phyloP scores from a whole-genome alignment of 2,329 filamentous ascomycete species.

The Penicillium sp. region DNA sequence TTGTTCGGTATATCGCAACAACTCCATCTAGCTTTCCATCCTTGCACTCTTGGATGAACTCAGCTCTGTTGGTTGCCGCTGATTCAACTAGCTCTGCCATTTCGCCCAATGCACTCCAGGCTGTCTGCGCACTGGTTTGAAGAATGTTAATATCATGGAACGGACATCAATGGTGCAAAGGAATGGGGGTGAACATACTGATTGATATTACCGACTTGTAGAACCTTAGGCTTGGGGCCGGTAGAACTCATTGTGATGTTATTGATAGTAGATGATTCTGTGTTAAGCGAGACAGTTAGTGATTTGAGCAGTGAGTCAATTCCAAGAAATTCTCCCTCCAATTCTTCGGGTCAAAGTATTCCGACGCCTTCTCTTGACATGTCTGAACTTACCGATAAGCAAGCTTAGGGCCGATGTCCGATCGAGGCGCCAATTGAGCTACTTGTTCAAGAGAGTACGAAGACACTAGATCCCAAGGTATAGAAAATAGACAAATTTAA shows the following conservation, averaged over 20 bases:
- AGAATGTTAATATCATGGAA: background rate
- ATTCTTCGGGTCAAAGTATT: background rate
- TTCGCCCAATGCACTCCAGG: slow-evolving; percentile 60
- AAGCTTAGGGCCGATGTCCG: slow-evolving; percentile 1
- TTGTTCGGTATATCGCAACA: slow-evolving; percentile 67
- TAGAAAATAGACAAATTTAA: background rate
- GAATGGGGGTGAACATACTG: slow-evolving; percentile 50
- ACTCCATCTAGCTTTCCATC: slow-evolving; percentile 65
- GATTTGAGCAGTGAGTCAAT: background rate
- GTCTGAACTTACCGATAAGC: slow-evolving; percentile 13
- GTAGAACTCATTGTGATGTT: slow-evolving; percentile 20
- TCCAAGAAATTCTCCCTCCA: background rate
- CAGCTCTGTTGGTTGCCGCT: slow-evolving; percentile 57
- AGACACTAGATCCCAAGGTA: background rate
- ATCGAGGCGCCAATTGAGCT: background rate
- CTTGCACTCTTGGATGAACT: slow-evolving; percentile 67
- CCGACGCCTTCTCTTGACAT: slow-evolving; percentile 9
- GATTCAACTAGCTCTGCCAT: slow-evolving; percentile 66
- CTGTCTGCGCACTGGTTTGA: slow-evolving; percentile 52
- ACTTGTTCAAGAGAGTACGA: background rate
- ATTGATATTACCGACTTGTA: slow-evolving; percentile 61
- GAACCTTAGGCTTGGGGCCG: slow-evolving; percentile 53
- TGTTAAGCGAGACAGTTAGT: background rate
- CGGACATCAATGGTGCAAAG: background rate
- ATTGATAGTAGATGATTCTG: background rate